A percentile compares a stretch with the other conserved stretches of the same genome.
phyloP scores from a whole-genome alignment of 225 moss, liverwort and hornwort genomes.

The Marchantia paleacea region DNA sequence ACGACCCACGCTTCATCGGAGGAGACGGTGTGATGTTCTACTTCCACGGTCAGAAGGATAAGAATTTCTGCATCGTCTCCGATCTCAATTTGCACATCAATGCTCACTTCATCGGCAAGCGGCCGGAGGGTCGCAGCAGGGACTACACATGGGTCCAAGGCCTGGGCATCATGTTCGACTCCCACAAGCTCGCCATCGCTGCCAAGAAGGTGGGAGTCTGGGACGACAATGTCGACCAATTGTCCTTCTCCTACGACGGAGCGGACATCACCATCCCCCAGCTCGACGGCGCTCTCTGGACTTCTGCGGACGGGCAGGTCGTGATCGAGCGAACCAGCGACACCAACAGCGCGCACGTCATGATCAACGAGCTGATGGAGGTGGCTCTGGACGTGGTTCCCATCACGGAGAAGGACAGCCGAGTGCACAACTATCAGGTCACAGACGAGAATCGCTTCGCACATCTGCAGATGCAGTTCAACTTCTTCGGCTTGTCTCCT shows the following conservation, averaged over 20 bases:
- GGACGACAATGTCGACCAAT: conserved; percentile 10
- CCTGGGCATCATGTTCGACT: conserved; percentile 41
- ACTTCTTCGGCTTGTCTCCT: not conserved
- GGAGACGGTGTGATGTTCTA: conserved; percentile 55
- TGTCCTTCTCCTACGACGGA: conserved; percentile 19
- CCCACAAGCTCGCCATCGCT: conserved; percentile 33
- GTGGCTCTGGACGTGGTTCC: conserved; percentile 17
- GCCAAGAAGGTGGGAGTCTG: conserved; percentile 34
- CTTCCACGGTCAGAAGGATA: conserved; percentile 49
- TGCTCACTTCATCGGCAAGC: conserved; percentile 54
- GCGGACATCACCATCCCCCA: not conserved
- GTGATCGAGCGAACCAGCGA: conserved; percentile 19
- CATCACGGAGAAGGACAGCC: not conserved
- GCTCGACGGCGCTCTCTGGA: conserved; percentile 16
- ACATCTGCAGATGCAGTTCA: conserved; percentile 17
- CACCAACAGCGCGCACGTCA: conserved; percentile 17
- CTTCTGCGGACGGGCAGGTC: conserved; percentile 7
- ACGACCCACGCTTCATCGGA: conserved; percentile 51
- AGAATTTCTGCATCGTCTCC: conserved; percentile 47
- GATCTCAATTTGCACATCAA: conserved; percentile 54
- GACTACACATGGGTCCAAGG: conserved; percentile 59
- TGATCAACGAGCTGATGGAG: conserved; percentile 24
- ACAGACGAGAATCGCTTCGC: conserved; percentile 15
- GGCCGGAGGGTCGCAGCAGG: conserved; percentile 29
- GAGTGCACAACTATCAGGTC: not conserved